Conservation (phyloP, 495 filamentous ascomycete species). For the Xylaria palmicola region DNA sequence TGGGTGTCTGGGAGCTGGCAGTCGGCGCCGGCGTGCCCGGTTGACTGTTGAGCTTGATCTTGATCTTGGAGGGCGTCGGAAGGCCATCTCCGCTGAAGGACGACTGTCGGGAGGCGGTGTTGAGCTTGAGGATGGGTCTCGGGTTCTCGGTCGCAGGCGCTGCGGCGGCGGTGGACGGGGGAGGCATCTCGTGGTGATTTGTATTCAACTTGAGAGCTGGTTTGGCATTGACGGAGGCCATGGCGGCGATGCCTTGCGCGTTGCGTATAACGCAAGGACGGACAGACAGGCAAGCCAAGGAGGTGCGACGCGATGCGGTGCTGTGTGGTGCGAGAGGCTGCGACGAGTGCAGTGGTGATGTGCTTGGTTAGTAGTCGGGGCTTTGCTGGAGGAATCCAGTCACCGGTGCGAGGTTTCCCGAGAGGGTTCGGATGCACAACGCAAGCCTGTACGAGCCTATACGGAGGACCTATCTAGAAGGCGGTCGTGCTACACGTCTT, state of each 20-base stretch:
- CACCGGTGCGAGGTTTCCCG: background rate
- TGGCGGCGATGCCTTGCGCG: background rate
- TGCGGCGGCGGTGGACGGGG: constrained; percentile 14
- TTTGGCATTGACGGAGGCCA: constrained; percentile 26
- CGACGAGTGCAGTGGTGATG: background rate
- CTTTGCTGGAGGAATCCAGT: background rate
- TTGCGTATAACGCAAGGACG: too few species aligned
- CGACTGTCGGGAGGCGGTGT: constrained; percentile 24
- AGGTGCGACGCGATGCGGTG: background rate
- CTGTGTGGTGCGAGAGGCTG: background rate
- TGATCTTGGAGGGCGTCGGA: constrained; percentile 48
- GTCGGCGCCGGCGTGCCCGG: constrained; percentile 44
- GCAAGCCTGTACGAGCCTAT: too few species aligned
- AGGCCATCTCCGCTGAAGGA: constrained; percentile 27
- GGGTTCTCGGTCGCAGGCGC: constrained; percentile 21
- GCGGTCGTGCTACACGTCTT: background rate
- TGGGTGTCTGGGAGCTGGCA: constrained; percentile 20
- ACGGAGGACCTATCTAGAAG: too few species aligned
- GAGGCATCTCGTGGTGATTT: constrained; percentile 25
- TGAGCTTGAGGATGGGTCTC: constrained; percentile 39
- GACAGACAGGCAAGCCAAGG: background rate
- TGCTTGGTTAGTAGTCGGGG: background rate
- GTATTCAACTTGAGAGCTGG: constrained; percentile 30
- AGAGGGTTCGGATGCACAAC: background rate
- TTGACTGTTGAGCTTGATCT: constrained; percentile 50